Evolutionary conservation across 108 stramenopile species (phyloP).

Genomic region (Nitzschia inconspicua): DNA sequence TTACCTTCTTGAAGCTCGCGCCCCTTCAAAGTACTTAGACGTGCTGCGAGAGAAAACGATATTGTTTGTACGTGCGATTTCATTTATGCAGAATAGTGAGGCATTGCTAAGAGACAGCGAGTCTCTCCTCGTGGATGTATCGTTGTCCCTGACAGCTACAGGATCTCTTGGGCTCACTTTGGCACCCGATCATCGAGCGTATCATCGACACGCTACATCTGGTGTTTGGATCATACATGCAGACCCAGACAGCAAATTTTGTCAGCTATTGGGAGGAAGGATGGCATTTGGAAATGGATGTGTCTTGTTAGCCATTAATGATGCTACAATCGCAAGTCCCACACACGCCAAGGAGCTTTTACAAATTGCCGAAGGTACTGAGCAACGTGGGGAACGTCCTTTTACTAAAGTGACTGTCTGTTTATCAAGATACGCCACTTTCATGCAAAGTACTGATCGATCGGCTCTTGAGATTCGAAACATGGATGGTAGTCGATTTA

Average conservation of each 20-base stretch:
- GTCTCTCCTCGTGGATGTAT: background rate
- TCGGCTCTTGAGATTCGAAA: background rate
- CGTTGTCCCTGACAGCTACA: background rate
- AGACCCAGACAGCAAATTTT: background rate
- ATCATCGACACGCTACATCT: background rate
- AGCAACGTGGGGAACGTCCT: background rate
- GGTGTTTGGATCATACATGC: constrained; percentile 1
- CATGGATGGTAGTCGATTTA: constrained; percentile 1
- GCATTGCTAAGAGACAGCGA: constrained; percentile 1
- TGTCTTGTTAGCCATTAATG: constrained; percentile 9
- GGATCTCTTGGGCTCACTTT: background rate
- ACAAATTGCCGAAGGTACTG: background rate
- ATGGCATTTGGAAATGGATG: background rate
- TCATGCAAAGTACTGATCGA: background rate
- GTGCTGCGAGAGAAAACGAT: background rate
- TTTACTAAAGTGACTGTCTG: constrained; percentile 1
- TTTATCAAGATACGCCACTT: constrained; percentile 9
- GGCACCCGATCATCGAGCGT: background rate
- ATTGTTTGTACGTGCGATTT: background rate
- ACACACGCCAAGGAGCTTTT: background rate
- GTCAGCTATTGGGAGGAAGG: background rate
- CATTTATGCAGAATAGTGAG: background rate
- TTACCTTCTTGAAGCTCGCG: constrained; percentile 1
- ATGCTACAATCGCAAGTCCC: background rate
- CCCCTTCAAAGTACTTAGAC: background rate